Percentiles rank a stretch among this genome's conserved stretches.
These are phyloP conservation scores for Claviceps purpurea DNA, from an alignment of 2,329 filamentous ascomycete species.

Conservation along the genomic window DNA sequence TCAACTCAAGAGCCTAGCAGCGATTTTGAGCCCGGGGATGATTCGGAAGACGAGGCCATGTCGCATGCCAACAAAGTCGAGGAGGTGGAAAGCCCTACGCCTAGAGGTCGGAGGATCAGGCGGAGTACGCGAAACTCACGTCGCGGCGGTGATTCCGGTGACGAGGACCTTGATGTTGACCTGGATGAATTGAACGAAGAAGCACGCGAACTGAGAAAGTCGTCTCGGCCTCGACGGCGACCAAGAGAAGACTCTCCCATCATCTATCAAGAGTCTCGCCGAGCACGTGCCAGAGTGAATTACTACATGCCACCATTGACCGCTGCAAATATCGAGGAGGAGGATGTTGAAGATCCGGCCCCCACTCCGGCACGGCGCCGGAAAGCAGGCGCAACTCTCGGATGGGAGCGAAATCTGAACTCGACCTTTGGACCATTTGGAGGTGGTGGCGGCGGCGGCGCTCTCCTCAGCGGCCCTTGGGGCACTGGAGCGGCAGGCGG, in stretches of 20 bases:
- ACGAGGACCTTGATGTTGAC: slow-evolving; percentile 45
- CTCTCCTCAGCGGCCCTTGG: slow-evolving; percentile 62
- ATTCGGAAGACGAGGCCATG: slow-evolving; percentile 40
- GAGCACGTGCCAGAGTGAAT: slow-evolving; percentile 52
- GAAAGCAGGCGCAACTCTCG: slow-evolving; percentile 41
- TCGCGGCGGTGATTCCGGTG: slow-evolving; percentile 37
- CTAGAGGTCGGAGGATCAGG: slow-evolving; percentile 31
- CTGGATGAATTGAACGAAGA: slow-evolving; percentile 54
- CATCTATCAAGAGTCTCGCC: slow-evolving; percentile 43
- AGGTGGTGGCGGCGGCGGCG: slow-evolving; percentile 59
- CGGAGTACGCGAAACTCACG: slow-evolving; percentile 32
- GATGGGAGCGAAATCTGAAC: slow-evolving; percentile 71
- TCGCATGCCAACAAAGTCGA: slow-evolving; percentile 29
- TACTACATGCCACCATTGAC: slow-evolving; percentile 71
- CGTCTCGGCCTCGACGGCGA: slow-evolving; percentile 38
- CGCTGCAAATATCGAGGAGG: slow-evolving; percentile 51
- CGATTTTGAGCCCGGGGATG: slow-evolving; percentile 47
- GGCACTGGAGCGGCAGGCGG: slow-evolving; percentile 62
- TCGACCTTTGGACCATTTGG: slow-evolving; percentile 90
- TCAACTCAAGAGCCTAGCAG: slow-evolving; percentile 42
- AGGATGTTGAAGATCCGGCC: slow-evolving; percentile 53
- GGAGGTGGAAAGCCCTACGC: slow-evolving; percentile 34
- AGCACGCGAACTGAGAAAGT: slow-evolving; percentile 45
- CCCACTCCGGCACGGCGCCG: slow-evolving; percentile 58
- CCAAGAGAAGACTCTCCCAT: slow-evolving; percentile 40